Evolutionary conservation across 495 filamentous ascomycete genomes (phyloP), one percentile per base, ranked within the genome.

Genomic region (Aspergillus panamensis): DNA sequence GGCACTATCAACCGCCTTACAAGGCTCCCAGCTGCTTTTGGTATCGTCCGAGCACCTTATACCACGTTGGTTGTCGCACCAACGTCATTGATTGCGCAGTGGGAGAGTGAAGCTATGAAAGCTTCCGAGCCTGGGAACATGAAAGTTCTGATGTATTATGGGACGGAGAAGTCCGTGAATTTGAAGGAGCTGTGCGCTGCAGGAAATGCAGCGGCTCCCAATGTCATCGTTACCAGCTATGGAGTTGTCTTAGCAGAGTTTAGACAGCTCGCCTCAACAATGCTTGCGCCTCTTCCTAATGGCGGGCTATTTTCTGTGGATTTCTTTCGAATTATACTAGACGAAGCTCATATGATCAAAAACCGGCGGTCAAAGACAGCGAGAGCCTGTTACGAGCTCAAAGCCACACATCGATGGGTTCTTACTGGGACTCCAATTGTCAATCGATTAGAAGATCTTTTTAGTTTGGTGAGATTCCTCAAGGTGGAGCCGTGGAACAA

Each of bases 401-500:
- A 80, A 17, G 90, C 91, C 5, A 81, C 81, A 37, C 94, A 97
- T 72, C 84, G 94, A 55, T 98, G 94, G 94, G 89, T 86, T 21
- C 78, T 98, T 21, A 98, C 95, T 0, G 94, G 94, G 12, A 98
- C 94, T 3, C 94, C 94, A 0, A 98, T 98, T 48, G 93, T 98
- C 62, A 98, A 98, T 67, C 87, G 89, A 12, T 77, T 98, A 3
- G 95, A 98, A 68, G 94, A 98, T 73, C 78, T 98, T n/a, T 98
- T 97, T 76, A 93, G 89, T 64, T 73, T 97, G 31, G 91, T 98
- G 21, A 82, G 88, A 14, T 98, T 97, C 73, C 74, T 97, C 31
- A 82, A 88, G 57, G 94, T 97, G 8, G 95, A 97, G 65, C 94
- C 94, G 1, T 98, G 94, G 94, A 90, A 86, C 57, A 97, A 97